phyloP scores from a whole-genome alignment of 2,329 filamentous ascomycete species.

The Fusarium bactridioides region DNA sequence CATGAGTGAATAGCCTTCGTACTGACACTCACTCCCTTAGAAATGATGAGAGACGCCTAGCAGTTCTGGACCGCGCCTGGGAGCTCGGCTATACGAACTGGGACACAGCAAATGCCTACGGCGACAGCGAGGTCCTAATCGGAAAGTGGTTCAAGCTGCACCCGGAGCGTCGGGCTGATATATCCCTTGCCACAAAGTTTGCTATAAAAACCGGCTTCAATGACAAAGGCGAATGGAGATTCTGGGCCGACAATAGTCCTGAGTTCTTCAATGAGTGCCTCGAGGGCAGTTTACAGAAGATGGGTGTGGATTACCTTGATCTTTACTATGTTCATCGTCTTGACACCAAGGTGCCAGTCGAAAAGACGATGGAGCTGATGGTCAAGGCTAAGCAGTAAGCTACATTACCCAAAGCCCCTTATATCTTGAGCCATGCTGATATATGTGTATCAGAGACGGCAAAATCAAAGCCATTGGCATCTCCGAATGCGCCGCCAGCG shows the following conservation, averaged over 20 bases:
- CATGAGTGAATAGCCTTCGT: accelerated
- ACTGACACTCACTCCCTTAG: background rate
- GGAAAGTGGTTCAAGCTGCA: background rate
- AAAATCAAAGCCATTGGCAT: background rate
- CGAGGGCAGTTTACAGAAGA: background rate
- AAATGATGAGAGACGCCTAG: background rate
- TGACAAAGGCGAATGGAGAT: accelerated
- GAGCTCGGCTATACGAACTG: background rate
- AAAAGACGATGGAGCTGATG: background rate
- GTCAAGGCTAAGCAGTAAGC: background rate
- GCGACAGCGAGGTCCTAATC: background rate
- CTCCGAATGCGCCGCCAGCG: background rate
- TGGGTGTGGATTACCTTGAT: background rate
- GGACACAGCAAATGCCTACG: background rate
- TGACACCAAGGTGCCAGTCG: background rate
- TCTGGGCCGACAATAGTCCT: background rate
- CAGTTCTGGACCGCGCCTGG: background rate
- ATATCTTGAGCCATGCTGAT: accelerated
- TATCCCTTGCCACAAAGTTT: background rate
- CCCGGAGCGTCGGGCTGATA: background rate
- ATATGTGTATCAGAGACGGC: background rate
- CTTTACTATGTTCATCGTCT: background rate
- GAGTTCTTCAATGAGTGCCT: background rate
- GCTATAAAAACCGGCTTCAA: background rate
- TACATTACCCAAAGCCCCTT: accelerated